phyloP scores from a whole-genome alignment of 345 rosid genomes.

The Crucihimalaya himalaica region DNA sequence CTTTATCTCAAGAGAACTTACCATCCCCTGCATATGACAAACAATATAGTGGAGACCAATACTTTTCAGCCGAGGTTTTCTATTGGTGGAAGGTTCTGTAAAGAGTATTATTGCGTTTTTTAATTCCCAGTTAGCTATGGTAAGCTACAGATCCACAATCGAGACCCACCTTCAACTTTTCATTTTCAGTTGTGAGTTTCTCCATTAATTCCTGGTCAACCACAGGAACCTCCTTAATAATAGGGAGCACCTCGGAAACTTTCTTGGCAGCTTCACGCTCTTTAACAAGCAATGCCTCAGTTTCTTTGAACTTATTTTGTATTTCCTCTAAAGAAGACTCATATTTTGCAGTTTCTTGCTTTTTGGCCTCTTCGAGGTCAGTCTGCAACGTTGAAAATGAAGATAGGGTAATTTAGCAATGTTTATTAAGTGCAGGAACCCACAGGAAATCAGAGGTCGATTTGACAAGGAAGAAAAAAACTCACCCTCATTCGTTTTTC shows the following conservation, averaged over 20 bases:
- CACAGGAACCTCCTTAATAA: slow-evolving; percentile 86
- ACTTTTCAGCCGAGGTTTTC: neutral
- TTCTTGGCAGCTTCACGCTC: slow-evolving; percentile 75
- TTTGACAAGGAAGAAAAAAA: slow-evolving; percentile 1
- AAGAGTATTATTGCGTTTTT: neutral
- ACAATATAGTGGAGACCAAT: neutral
- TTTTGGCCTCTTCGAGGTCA: slow-evolving; percentile 94
- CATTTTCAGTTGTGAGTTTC: slow-evolving; percentile 84
- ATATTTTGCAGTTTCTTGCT: slow-evolving; percentile 79
- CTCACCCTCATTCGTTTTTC: slow-evolving; percentile 97
- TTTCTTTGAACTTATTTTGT: slow-evolving; percentile 81
- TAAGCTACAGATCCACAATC: slow-evolving; percentile 21
- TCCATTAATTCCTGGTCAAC: slow-evolving; percentile 72
- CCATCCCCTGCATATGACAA: slow-evolving; percentile 64
- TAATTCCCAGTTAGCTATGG: neutral
- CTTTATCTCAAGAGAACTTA: slow-evolving; percentile 76
- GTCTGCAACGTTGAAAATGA: slow-evolving; percentile 49
- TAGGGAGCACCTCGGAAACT: slow-evolving; percentile 67
- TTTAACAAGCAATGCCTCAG: slow-evolving; percentile 70
- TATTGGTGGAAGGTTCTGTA: neutral
- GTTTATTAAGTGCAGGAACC: neutral
- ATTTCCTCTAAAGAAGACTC: slow-evolving; percentile 81
- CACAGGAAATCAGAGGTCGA: slow-evolving; percentile 2
- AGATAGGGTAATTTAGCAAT: slow-evolving; percentile 17
- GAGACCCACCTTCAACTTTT: slow-evolving; percentile 77